These are phyloP conservation scores for Zygosaccharomyces rouxii DNA, from an alignment of 805 yeast species.

Conservation along the genomic window DNA sequence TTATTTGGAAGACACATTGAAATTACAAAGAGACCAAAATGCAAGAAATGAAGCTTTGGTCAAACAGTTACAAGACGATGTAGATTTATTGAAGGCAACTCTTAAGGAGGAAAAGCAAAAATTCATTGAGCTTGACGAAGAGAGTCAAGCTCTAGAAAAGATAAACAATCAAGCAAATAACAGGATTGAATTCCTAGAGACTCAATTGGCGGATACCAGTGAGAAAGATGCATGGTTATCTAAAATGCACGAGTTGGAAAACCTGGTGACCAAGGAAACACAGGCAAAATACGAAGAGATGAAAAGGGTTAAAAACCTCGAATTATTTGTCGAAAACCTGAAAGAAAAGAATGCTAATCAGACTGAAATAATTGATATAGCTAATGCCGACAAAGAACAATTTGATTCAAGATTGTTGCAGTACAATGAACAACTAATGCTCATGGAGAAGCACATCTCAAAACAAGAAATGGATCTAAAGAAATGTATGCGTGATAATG, in stretches of 20 bases:
- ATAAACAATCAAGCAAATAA: slow-evolving; percentile 47
- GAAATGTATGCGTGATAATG: slow-evolving; percentile 53
- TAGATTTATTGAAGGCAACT: slow-evolving; percentile 31
- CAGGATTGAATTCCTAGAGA: slow-evolving; percentile 45
- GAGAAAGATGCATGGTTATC: slow-evolving; percentile 57
- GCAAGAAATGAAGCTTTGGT: slow-evolving; percentile 36
- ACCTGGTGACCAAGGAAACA: slow-evolving; percentile 44
- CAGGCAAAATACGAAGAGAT: slow-evolving; percentile 48
- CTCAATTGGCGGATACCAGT: slow-evolving; percentile 44
- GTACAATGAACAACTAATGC: slow-evolving; percentile 42
- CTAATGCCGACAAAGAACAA: slow-evolving; percentile 55
- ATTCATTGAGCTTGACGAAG: slow-evolving; percentile 56
- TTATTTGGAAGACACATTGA: slow-evolving; percentile 30
- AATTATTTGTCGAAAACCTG: slow-evolving; percentile 51
- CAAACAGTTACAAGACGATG: slow-evolving; percentile 33
- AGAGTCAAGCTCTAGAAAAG: slow-evolving; percentile 58
- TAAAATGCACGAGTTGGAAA: slow-evolving; percentile 51
- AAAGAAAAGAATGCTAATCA: slow-evolving; percentile 50
- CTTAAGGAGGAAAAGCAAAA: slow-evolving; percentile 47
- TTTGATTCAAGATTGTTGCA: slow-evolving; percentile 48
- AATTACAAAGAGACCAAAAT: slow-evolving; percentile 31
- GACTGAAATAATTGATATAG: slow-evolving; percentile 44
- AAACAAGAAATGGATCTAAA: slow-evolving; percentile 41
- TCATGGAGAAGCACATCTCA: slow-evolving; percentile 43
- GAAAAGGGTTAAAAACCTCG: slow-evolving; percentile 46